phyloP scores from a whole-genome alignment of 345 rosid species.

The Orychophragmus violaceus region DNA sequence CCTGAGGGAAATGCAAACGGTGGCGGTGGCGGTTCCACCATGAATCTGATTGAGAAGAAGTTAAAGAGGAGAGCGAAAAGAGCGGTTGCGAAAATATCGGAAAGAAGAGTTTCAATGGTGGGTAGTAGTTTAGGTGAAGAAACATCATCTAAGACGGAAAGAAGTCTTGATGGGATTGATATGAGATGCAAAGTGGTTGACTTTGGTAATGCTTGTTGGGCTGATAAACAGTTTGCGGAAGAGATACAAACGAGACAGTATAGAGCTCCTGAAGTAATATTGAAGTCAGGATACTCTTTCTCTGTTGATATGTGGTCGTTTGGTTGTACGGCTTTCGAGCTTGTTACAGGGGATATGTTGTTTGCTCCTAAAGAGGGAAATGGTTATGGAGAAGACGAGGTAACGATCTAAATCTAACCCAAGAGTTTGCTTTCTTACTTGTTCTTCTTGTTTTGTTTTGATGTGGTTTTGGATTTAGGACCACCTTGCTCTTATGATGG shows the following conservation, averaged over 20 bases:
- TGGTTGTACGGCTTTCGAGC: conserved; percentile 97
- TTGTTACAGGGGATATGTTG: conserved; percentile 93
- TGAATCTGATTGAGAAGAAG: conserved; percentile 84
- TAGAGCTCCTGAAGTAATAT: conserved; percentile 92
- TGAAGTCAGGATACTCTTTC: conserved; percentile 69
- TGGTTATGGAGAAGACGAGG: conserved; percentile 91
- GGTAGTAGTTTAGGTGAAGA: conserved; percentile 31
- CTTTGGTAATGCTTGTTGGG: conserved; percentile 97
- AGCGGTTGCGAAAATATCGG: conserved; percentile 84
- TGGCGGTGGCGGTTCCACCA: conserved; percentile 44
- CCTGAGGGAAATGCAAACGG: conserved; percentile 62
- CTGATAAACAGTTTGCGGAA: conserved; percentile 67
- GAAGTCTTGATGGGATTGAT: conserved; percentile 72
- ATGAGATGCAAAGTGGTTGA: conserved; percentile 94
- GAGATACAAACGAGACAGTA: conserved; percentile 98
- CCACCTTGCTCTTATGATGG: conserved; percentile 98
- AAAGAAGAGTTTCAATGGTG: conserved; percentile 63
- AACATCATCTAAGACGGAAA: conserved; percentile 35
- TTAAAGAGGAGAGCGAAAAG: conserved; percentile 86
- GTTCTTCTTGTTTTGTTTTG: too few relatives aligned
- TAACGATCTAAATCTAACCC: conserved; percentile 25
- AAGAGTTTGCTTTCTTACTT: neutral
- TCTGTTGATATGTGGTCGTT: conserved; percentile 99
- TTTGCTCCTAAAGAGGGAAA: conserved; percentile 84
- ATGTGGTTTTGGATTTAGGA: conserved; percentile 63